Conservation (phyloP, 176 grass and related monocot genomes). For the Triticum monococcum region DNA sequence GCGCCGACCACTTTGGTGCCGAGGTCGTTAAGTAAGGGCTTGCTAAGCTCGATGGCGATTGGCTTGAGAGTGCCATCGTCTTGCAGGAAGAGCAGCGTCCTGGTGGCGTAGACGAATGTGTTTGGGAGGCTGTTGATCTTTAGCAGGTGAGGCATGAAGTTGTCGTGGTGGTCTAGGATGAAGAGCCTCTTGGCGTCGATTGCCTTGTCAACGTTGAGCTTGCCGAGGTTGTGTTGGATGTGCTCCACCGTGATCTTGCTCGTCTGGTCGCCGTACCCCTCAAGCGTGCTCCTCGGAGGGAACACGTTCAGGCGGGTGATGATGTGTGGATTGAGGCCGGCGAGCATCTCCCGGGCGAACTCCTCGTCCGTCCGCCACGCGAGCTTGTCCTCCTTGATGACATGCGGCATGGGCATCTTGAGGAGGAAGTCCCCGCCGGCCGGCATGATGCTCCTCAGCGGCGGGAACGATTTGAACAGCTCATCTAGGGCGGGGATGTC, state of each 20-base stretch:
- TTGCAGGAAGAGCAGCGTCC: constrained; percentile 20
- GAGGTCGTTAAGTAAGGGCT: not conserved
- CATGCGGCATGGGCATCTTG: constrained; percentile 4
- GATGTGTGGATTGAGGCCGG: constrained; percentile 20
- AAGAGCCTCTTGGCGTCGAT: not conserved
- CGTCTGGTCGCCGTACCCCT: constrained; percentile 6
- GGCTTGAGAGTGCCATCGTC: constrained; percentile 34
- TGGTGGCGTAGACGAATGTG: constrained; percentile 24
- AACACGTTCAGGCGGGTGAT: constrained; percentile 19
- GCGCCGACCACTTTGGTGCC: not conserved
- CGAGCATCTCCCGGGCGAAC: constrained; percentile 30
- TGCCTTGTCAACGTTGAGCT: constrained; percentile 12
- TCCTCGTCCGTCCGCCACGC: constrained; percentile 35
- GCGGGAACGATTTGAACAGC: constrained; percentile 23
- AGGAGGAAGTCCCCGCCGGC: constrained; percentile 7
- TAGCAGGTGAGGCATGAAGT: constrained; percentile 22
- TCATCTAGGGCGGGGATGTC: not conserved
- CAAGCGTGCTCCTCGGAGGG: constrained; percentile 23
- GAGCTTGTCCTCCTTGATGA: constrained; percentile 18
- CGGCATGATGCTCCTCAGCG: constrained; percentile 15
- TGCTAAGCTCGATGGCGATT: constrained; percentile 41
- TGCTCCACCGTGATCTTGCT: constrained; percentile 16
- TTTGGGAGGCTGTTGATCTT: not conserved
- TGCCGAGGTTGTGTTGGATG: constrained; percentile 1
- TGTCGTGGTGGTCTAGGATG: constrained; percentile 48